These are phyloP conservation scores for Trypanosoma mega DNA, from an alignment of 208 protist genomes.

Conservation along the genomic window DNA sequence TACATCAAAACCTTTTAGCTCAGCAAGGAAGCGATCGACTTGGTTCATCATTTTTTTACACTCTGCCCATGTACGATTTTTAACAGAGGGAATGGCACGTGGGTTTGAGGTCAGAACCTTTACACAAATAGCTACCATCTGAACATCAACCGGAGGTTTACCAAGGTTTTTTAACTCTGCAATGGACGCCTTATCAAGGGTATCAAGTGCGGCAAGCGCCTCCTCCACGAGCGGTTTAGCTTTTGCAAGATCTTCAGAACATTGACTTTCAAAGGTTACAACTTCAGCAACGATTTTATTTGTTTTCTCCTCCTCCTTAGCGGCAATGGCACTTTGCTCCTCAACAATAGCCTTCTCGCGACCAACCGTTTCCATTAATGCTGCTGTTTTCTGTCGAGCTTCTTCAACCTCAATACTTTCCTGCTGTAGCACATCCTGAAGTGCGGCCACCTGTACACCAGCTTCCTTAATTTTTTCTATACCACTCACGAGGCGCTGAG, in stretches of 20 bases:
- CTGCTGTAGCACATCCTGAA: constrained; percentile 88
- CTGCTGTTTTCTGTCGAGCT: constrained; percentile 92
- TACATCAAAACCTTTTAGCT: constrained; percentile 93
- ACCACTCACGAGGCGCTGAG: constrained; percentile 91
- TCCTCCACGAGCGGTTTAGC: constrained; percentile 95
- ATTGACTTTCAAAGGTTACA: constrained; percentile 81
- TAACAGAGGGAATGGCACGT: constrained; percentile 82
- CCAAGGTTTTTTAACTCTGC: constrained; percentile 97
- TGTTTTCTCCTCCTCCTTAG: constrained; percentile 95
- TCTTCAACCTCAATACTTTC: constrained; percentile 95
- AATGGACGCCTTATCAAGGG: constrained; percentile 97
- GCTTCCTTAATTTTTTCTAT: constrained; percentile 94
- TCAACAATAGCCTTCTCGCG: constrained; percentile 96
- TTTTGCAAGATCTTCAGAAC: constrained; percentile 86
- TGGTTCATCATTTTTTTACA: constrained; percentile 98
- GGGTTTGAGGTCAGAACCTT: constrained; percentile 94
- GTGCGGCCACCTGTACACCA: constrained; percentile 86
- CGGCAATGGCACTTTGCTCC: constrained; percentile 93
- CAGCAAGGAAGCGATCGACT: constrained; percentile 93
- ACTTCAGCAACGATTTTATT: constrained; percentile 95
- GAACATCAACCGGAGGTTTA: constrained; percentile 94
- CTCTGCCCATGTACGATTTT: constrained; percentile 94
- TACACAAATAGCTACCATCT: constrained; percentile 96
- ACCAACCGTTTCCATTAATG: constrained; percentile 94
- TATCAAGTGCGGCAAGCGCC: constrained; percentile 96